Base-by-base conservation (phyloP, 179 eudicot genomes). In the Drosera spatulata region DNA sequence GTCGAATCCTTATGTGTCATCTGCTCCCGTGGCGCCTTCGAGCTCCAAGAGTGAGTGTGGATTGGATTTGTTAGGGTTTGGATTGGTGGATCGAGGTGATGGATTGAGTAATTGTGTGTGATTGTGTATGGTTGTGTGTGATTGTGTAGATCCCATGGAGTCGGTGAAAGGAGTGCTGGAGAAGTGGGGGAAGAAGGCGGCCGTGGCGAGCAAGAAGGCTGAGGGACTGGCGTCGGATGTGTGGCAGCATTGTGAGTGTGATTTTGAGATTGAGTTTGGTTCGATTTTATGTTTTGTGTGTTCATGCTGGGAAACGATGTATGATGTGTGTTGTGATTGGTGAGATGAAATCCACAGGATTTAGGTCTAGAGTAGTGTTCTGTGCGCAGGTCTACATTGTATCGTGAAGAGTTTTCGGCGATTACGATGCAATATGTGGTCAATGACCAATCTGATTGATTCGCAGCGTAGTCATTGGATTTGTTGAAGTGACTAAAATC, bases 241-340 rank as follows among this genome's bases (percentile, higher is more conserved):
- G 81, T 89, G 95, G 97, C 97, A 89, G 72, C 95, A 89, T 72
- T 77, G 97, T 89, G 63, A 70, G 85, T 82, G 38, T 51, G 43
- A 48, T 43, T 54, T 15, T 22, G 33, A 22, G 33, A 22, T 22
- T 22, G 33, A 22, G 33, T 22, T 22, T 22, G 33, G 33, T 22
- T 22, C 33, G 33, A 22, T 22, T 22, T 22, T 22, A 22, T 22
- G 33, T 22, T 22, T 22, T 22, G 33, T 22, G 33, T 22, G 33
- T 22, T 22, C 33, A 22, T 22, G 33, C 1, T 22, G 33, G 33
- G 33, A 22, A 22, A 22, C 33, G 33, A 22, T 22, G 33, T 22
- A 22, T 22, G 33, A 22, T 22, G 33, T 22, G 33, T 22, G 33
- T 22, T 22, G 33, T 22, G 33, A 22, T 22, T 22, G 33, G 33